Conservation (phyloP, 495 filamentous ascomycete genomes). For the Aspergillus kassunensis region DNA sequence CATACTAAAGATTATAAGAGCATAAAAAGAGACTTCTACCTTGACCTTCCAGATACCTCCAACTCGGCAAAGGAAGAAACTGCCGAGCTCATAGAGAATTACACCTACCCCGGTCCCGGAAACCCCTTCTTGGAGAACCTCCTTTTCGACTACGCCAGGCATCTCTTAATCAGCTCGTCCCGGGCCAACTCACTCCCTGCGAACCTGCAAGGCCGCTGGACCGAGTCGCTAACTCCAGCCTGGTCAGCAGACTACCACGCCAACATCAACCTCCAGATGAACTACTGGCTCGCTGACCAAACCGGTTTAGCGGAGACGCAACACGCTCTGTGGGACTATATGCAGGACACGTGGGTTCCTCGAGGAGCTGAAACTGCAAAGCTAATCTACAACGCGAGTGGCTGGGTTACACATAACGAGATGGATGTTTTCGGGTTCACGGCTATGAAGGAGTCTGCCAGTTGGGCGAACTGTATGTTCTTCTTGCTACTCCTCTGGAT, state of each 20-base stretch:
- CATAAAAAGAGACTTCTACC: conserved; percentile 31
- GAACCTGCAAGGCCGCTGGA: conserved; percentile 47
- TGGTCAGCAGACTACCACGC: conserved; percentile 50
- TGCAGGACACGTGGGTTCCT: conserved; percentile 49
- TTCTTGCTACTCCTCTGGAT: too few relatives aligned
- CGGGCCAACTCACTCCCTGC: conserved; percentile 40
- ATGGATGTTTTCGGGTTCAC: conserved; percentile 51
- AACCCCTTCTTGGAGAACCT: conserved; percentile 43
- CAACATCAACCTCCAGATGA: conserved; percentile 54
- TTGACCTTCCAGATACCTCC: conserved; percentile 38
- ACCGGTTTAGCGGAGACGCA: conserved; percentile 32
- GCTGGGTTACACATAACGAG: conserved; percentile 48
- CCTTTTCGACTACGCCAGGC: conserved; percentile 42
- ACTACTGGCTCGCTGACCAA: conserved; percentile 40
- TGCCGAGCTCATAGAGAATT: conserved; percentile 28
- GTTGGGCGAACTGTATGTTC: conserved; percentile 10
- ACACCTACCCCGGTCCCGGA: conserved; percentile 27
- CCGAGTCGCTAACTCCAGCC: conserved; percentile 23
- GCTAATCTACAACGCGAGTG: conserved; percentile 40
- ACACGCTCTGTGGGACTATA: conserved; percentile 40
- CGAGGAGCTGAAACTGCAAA: conserved; percentile 46
- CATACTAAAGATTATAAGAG: conserved; percentile 40
- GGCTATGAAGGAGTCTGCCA: conserved; percentile 10
- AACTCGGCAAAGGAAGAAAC: conserved; percentile 32
- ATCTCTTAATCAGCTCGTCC: conserved; percentile 41